Evolutionary conservation across 106 monocot species (phyloP), one percentile per base, ranked within the genome.

Genomic region (Cymbidium sinense): DNA sequence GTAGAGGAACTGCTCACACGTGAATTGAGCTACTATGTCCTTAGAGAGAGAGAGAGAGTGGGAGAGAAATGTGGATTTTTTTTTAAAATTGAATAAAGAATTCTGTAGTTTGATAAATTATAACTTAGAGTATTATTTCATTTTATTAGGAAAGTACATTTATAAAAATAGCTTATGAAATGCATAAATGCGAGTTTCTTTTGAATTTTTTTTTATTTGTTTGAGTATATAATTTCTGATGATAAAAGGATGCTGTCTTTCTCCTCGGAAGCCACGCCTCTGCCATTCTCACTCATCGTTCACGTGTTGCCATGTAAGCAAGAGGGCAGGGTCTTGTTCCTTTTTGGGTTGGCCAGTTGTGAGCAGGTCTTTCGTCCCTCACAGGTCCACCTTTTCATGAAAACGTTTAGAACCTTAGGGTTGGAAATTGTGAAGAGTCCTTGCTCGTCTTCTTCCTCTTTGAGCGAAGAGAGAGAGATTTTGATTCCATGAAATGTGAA

Each of bases 221-320:
- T 1, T 47, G 47, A 13, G 13, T 47, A 47, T 1, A 15, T 11
- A 13, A 47, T 47, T 47, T 47, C 13, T 47, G 47, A 13, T 47
- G 47, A 47, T 47, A 15, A 71, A 31, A 71, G 71, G 37, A 71
- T 78, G 58, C 58, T 79, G 47, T 80, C 77, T 80, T 84, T 88
- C 70, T 69, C 79, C 43, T 84, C 43, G 82, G 62, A 79, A 82
- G 25, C 70, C 67, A 77, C 83, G 73, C 78, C 77, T 75, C 30
- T 73, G 73, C 70, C 77, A 78, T 33, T 81, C 85, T 83, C 81
- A 64, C 78, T 80, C 73, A 77, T 64, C 23, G 30, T 80, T 91
- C 89, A 89, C 93, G 84, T 85, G 90, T 69, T 81, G 88, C 87
- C 88, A 86, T 85, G 85, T 90, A 83, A 79, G 84, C 82, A 79